These are phyloP conservation scores for Verticillium nubilum DNA, from an alignment of 2,329 filamentous ascomycete species.

Conservation along the genomic window DNA sequence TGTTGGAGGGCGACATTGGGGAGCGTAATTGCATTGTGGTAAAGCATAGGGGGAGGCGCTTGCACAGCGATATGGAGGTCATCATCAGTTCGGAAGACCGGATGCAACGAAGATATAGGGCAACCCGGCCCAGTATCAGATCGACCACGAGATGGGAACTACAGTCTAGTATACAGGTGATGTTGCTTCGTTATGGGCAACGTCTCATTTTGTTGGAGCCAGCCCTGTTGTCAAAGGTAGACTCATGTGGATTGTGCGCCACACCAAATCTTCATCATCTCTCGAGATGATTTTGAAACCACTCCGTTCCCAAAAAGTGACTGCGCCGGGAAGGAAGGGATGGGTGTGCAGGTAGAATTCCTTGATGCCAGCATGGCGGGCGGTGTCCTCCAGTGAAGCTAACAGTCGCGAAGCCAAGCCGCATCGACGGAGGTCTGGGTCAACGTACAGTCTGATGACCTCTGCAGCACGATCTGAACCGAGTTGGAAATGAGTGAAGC, in stretches of 20 bases:
- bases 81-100: too few species aligned
- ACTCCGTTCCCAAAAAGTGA: constrained; percentile 19
- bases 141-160: too few species aligned
- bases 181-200: too few species aligned
- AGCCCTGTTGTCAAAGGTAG: not conserved
- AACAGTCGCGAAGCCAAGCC: constrained; percentile 20
- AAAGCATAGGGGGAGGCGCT: too few species aligned
- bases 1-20: too few species aligned
- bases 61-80: too few species aligned
- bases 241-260: constrained; percentile 22
- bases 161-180: too few species aligned
- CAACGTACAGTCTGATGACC: constrained; percentile 20
- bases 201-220: not conserved
- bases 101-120: too few species aligned
- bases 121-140: too few species aligned
- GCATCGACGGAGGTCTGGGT: constrained; percentile 17
- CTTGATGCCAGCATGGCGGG: constrained; percentile 10
- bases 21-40: too few species aligned
- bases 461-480: constrained; percentile 15
- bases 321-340: constrained; percentile 18
- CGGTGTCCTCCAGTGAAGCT: constrained; percentile 8
- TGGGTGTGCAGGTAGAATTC: constrained; percentile 22
- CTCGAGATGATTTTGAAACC: constrained; percentile 13
- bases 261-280: constrained; percentile 17
- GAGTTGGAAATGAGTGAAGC: constrained; percentile 16